Evolutionary conservation across 768 basidiomycete genomes (phyloP), one percentile per base, ranked within the genome.

Genomic region (Stropharia rugosoannulata): DNA sequence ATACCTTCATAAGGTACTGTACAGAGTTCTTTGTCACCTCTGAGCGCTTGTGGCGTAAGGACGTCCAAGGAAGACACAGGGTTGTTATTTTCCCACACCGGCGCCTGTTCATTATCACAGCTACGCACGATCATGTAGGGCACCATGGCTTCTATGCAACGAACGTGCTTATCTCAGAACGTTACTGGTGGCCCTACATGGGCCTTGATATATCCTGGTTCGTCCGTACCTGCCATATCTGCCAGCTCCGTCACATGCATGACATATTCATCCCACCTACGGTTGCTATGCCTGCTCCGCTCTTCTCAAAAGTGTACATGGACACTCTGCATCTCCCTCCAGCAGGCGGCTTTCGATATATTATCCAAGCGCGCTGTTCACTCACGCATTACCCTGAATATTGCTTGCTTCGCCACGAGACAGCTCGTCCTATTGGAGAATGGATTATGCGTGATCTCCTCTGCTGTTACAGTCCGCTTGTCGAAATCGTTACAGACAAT

Each of bases 271-370:
- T 69, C 2, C 70, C 64, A 1, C 65, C 65, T 0, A 58, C 59
- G 0, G 63, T 70, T 4, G 49, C 69, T 5, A 42, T 54, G 1
- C 69, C 71, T 2, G 59, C 64, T 0, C 53, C 63, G 7, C 51
- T 74, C 0, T 78, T 75, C 54, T n/a, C 57, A 10, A 73, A 74
- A 29, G 66, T 71, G 0, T 70, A 79, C 38, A 62, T 75, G 7
- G 72, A 80, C 59, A 70, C 72, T 0, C 77, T 80, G 75, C 62
- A 68, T 46, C 70, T 80, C 62, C 75, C 72, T 0, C 54, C 48
- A 0, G 64, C 73, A 0, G 62, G 63, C 1, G 66, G 74, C 1
- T 75, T 57, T 55, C 57, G 56, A 5, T 73, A 72, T 32, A 57
- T 80, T 12, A 58, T 79, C 0, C 76, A 76, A 44, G 77, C 65